Evolutionary conservation across 2,329 filamentous ascomycete genomes (phyloP).

Genomic region (Phialophora verrucosa): DNA sequence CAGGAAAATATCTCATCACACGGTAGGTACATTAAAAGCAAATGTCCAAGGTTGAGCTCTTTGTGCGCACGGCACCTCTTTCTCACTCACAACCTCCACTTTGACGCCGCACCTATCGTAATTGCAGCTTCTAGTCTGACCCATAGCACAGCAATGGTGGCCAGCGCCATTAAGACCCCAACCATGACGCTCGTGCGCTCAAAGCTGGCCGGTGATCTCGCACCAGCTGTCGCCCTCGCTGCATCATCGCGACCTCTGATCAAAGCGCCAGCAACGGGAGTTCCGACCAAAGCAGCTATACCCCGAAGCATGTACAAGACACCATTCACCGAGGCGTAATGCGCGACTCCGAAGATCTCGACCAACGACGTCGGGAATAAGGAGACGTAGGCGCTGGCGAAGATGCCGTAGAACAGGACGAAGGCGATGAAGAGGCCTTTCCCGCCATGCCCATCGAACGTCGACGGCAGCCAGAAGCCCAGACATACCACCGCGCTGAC

Average conservation of each 20-base stretch:
- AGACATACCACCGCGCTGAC: constrained; percentile 41
- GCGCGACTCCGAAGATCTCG: constrained; percentile 47
- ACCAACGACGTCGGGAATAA: constrained; percentile 49
- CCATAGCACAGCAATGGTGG: constrained; percentile 41
- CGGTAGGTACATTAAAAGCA: no score
- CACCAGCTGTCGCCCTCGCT: constrained; percentile 31
- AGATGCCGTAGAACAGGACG: constrained; percentile 46
- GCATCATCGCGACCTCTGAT: constrained; percentile 24
- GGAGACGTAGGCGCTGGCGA: constrained; percentile 46
- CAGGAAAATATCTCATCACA: no score
- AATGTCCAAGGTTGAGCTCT: no score
- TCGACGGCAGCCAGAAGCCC: constrained; percentile 39
- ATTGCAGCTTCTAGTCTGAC: constrained; percentile 40
- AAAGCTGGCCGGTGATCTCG: constrained; percentile 29
- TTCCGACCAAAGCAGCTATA: constrained; percentile 46
- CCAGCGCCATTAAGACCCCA: constrained; percentile 41
- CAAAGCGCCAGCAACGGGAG: constrained; percentile 43
- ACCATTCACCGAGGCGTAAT: constrained; percentile 48
- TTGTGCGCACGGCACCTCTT: no score
- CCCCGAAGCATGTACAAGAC: constrained; percentile 49
- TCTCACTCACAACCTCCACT: constrained; percentile 9
- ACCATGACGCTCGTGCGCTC: constrained; percentile 40
- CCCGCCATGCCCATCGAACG: constrained; percentile 32
- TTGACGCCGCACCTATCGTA: neutral
- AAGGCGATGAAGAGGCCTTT: constrained; percentile 40